Base-by-base conservation (phyloP, 345 rosid genomes). In the Heritiera fomes region DNA sequence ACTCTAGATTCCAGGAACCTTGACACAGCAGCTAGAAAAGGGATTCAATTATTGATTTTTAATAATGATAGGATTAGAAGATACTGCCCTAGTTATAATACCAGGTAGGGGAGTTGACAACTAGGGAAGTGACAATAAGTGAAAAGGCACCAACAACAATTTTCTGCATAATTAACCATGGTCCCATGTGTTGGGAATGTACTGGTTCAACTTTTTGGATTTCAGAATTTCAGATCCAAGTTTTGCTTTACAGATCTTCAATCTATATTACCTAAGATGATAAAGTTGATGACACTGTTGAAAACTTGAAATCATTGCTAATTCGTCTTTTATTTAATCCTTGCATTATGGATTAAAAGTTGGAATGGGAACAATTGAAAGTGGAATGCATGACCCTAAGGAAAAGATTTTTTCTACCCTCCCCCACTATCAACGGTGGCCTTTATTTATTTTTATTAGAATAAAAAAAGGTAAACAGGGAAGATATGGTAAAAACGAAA, bases 161-260 rank as follows among this genome's bases (percentile, higher is more conserved):
- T 45, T 53, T 18, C 45, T 71, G 41, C 2, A 53, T 72, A 9
- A 72, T 72, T 17, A 72, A 34, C 62, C 73, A 61, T 45, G 23
- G 46, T 75, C 69, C 41, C 67, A 61, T 60, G 69, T 60, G 78
- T 75, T 14, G 41, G 53, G 67, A 45, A 61, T 34, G 69, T 46
- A 47, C 11, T 14, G 11, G 1, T 34, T 60, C 13, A 8, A 3
- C 58, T 46, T 46, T 75, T 46, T 7, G 78, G 78, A 62, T 34
- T 34, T 34, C 38, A 3, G 38, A 34, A 34, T 34, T 75, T 61
- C 14, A 46, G 67, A 75, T 75, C 41, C 78, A 61, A 7, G 3
- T 69, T 75, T 61, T 28, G 10, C 11, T 28, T 5, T 4, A n/a
- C 14, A 3, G 30, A 7, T 59, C 52, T 41, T 60, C 41, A 32